These are phyloP conservation scores for Cymbopogon flexuosus DNA, from an alignment of 202 grass and related monocot species.

Conservation along the genomic window DNA sequence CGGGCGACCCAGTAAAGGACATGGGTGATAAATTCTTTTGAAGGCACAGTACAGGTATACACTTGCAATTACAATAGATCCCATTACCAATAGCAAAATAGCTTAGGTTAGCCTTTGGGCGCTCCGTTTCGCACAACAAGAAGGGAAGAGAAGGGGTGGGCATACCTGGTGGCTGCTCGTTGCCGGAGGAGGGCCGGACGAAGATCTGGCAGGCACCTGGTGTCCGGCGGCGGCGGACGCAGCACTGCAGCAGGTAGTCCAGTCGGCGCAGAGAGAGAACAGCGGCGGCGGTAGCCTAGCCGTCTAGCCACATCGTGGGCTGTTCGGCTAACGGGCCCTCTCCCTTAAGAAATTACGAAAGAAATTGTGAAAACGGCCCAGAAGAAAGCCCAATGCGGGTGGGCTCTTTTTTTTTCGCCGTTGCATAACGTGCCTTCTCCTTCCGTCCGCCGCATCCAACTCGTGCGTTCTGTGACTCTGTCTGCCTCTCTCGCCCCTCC, in stretches of 20 bases:
- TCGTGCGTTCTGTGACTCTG: background rate
- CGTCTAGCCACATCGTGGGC: too few relatives aligned
- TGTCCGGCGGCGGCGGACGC: background rate
- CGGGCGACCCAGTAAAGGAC: background rate
- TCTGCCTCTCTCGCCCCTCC: background rate
- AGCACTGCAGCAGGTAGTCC: background rate
- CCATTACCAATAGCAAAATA: background rate
- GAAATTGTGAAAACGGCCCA: background rate
- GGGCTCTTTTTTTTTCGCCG: background rate
- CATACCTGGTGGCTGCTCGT: background rate
- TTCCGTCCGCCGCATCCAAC: background rate
- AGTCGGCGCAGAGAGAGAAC: background rate
- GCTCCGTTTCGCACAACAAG: background rate
- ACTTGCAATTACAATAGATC: background rate
- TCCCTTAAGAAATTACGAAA: background rate
- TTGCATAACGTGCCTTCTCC: background rate
- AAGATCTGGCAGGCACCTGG: background rate
- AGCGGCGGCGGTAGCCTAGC: background rate
- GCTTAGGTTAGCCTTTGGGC: background rate
- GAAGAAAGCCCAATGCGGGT: background rate
- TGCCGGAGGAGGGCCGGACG: background rate
- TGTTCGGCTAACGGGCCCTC: background rate
- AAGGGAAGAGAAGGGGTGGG: background rate
- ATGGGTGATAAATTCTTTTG: background rate
- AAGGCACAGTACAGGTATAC: background rate